Conservation (phyloP, 257 asterid genomes). For the Eucommia ulmoides region DNA sequence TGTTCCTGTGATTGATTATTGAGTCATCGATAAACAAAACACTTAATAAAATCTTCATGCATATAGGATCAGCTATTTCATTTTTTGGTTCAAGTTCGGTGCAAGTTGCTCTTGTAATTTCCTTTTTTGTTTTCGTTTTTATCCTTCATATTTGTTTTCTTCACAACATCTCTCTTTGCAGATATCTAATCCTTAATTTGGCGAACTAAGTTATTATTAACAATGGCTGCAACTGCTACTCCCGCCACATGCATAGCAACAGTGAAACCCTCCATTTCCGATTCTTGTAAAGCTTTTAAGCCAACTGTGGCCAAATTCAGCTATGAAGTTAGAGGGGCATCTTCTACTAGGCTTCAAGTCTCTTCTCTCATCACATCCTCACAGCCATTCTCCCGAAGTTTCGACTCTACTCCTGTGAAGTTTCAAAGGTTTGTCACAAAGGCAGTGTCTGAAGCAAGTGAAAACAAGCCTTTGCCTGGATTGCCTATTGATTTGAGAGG, state of each 20-base stretch:
- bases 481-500: slow-evolving; percentile 86
- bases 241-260: slow-evolving; percentile 32
- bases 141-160: too few relatives aligned
- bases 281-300: slow-evolving; percentile 27
- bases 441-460: slow-evolving; percentile 55
- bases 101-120: too few relatives aligned
- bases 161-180: too few relatives aligned
- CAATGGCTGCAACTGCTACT: slow-evolving; percentile 57
- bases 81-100: too few relatives aligned
- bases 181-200: slow-evolving; percentile 14
- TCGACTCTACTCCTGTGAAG: slow-evolving; percentile 12
- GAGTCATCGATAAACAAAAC: too few relatives aligned
- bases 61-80: too few relatives aligned
- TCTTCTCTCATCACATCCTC: slow-evolving; percentile 27
- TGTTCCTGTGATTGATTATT: too few relatives aligned
- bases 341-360: slow-evolving; percentile 37
- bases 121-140: too few relatives aligned
- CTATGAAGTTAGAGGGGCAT: slow-evolving; percentile 25
- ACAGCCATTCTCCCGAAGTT: slow-evolving; percentile 22
- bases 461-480: slow-evolving; percentile 55
- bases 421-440: slow-evolving; percentile 30
- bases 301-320: slow-evolving; percentile 37
- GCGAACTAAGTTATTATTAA: slow-evolving; percentile 8
- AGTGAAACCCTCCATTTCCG: slow-evolving; percentile 19
- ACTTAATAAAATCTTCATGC: too few relatives aligned